phyloP scores from a whole-genome alignment of 1,284 basidiomycete genomes.

The Sporisorium reilianum region DNA sequence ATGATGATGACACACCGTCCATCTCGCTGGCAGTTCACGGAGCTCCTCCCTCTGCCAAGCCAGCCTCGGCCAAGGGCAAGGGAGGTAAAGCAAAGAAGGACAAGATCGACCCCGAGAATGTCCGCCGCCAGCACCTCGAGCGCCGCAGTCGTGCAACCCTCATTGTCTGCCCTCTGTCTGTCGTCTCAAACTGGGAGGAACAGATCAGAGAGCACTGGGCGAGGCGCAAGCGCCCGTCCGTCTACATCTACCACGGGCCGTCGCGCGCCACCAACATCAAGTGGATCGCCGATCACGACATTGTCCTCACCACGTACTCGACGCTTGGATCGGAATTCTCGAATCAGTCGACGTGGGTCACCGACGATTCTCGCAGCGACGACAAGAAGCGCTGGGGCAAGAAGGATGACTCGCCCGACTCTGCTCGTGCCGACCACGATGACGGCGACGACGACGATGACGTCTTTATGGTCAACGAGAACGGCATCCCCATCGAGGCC shows the following conservation, averaged over 20 bases:
- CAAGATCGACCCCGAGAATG: constrained; percentile 71
- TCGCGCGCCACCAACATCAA: constrained; percentile 84
- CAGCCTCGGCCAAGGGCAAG: constrained; percentile 74
- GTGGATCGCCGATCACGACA: constrained; percentile 91
- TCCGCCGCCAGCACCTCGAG: constrained; percentile 58
- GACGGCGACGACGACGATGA: constrained; percentile 72
- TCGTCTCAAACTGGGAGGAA: constrained; percentile 98
- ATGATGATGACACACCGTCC: constrained; percentile 12
- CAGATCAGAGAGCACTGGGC: constrained; percentile 88
- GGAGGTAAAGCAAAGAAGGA: constrained; percentile 71
- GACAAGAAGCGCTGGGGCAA: constrained; percentile 25
- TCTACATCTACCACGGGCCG: constrained; percentile 97
- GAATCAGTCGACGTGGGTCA: constrained; percentile 75
- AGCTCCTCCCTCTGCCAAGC: constrained; percentile 31
- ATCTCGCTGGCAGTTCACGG: constrained; percentile 39
- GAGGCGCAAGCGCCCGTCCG: constrained; percentile 68
- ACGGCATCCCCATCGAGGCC: constrained; percentile 70
- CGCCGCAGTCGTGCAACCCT: constrained; percentile 84
- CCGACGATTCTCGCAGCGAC: constrained; percentile 29
- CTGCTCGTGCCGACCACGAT: constrained; percentile 11
- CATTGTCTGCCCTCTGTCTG: constrained; percentile 96
- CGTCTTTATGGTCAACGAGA: constrained; percentile 77
- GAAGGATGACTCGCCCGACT: constrained; percentile 24
- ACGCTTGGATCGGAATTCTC: constrained; percentile 95
- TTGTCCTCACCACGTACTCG: constrained; percentile 96